These are phyloP conservation scores for Ganoderma sinense DNA, from an alignment of 1,284 basidiomycete species.

Conservation along the genomic window DNA sequence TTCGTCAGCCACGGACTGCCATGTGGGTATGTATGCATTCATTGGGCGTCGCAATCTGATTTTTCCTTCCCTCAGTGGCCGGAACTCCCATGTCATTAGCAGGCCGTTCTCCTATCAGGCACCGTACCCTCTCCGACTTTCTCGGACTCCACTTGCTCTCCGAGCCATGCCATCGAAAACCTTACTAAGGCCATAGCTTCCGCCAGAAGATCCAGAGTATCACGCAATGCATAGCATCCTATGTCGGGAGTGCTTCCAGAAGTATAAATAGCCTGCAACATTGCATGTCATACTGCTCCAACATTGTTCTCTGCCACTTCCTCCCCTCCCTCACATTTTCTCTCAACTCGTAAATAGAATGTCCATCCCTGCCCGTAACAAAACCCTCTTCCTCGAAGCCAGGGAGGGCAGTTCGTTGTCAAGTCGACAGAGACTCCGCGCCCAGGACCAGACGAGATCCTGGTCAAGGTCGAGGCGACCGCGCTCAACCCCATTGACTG, in stretches of 20 bases:
- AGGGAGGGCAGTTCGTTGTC: conserved; percentile 36
- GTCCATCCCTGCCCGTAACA: conserved; percentile 29
- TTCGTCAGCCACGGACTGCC: too few species aligned
- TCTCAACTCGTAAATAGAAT: conserved; percentile 13
- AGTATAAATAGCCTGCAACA: background rate
- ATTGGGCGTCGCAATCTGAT: too few species aligned
- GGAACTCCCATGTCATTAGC: too few species aligned
- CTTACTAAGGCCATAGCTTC: background rate
- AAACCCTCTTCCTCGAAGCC: conserved; percentile 34
- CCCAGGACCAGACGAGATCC: conserved; percentile 47
- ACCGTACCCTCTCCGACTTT: background rate
- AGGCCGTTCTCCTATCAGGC: too few species aligned
- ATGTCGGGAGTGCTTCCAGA: background rate
- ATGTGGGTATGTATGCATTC: too few species aligned
- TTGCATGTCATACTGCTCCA: background rate
- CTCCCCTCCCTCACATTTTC: background rate
- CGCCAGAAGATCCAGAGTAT: background rate
- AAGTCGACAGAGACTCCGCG: conserved; percentile 30
- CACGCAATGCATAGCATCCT: background rate
- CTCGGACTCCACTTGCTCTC: background rate
- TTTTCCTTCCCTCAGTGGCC: too few species aligned
- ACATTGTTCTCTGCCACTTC: background rate
- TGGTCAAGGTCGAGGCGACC: conserved; percentile 48
- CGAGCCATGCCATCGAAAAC: background rate
- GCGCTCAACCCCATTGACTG: conserved; percentile 53